Conservation (phyloP, 176 grass and related monocot genomes). For the Ensete glaucum region DNA sequence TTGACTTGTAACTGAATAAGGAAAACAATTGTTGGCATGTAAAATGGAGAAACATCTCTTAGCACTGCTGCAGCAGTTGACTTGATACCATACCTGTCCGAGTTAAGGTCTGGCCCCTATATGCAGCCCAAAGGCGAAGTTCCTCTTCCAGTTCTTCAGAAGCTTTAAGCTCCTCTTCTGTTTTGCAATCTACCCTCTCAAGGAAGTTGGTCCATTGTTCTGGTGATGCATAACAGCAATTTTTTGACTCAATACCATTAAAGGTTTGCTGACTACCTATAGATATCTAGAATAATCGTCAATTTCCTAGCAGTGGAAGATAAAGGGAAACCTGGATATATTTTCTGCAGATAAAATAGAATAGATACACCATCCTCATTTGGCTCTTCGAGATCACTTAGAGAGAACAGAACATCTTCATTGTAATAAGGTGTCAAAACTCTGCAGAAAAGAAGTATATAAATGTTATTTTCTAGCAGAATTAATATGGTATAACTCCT, state of each 20-base stretch:
- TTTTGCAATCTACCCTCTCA: slow-evolving; percentile 36
- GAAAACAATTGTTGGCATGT: background rate
- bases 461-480: slow-evolving; percentile 10
- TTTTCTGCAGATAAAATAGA: slow-evolving; percentile 93
- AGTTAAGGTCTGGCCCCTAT: slow-evolving; percentile 82
- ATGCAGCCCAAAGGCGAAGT: slow-evolving; percentile 81
- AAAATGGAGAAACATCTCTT: slow-evolving; percentile 8
- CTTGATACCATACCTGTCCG: slow-evolving; percentile 53
- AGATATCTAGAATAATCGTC: background rate
- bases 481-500: slow-evolving; percentile 12
- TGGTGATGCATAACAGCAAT: slow-evolving; percentile 20
- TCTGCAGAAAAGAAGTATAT: slow-evolving; percentile 28
- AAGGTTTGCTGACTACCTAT: background rate
- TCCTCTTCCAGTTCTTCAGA: slow-evolving; percentile 36
- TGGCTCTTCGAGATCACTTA: slow-evolving; percentile 60
- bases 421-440: slow-evolving; percentile 78
- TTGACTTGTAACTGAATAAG: background rate
- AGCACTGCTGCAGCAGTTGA: slow-evolving; percentile 10
- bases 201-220: slow-evolving; percentile 92
- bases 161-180: slow-evolving; percentile 46
- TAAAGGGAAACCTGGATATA: slow-evolving; percentile 56
- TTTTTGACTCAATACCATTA: background rate
- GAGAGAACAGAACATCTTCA: slow-evolving; percentile 71
- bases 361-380: slow-evolving; percentile 95
- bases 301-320: background rate